Conservation (phyloP, 805 yeast species). For the Monosporozyma siamensis region DNA sequence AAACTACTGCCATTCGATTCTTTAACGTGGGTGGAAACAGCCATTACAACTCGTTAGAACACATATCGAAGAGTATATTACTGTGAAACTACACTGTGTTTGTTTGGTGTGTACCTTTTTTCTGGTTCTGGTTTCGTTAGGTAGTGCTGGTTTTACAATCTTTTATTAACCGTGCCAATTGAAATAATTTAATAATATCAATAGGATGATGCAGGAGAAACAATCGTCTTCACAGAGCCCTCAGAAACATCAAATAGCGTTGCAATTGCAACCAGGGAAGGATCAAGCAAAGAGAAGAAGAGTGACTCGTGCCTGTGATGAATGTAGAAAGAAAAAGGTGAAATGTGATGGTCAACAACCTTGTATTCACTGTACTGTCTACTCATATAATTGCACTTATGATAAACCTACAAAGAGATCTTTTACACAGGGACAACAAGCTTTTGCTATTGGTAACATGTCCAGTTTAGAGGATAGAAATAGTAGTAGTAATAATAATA, state of each 20-base stretch:
- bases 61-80: no score
- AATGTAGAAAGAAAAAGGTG: conserved; percentile 59
- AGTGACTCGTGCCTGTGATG: conserved; percentile 39
- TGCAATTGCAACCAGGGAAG: background rate
- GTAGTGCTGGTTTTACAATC: no score
- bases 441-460: background rate
- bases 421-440: background rate
- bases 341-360: conserved; percentile 82
- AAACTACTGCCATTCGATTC: background rate
- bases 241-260: background rate
- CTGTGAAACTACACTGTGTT: no score
- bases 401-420: conserved; percentile 53
- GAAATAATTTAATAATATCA: no score
- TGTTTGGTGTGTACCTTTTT: no score
- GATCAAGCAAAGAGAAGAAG: conserved; percentile 29
- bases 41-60: no score
- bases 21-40: no score
- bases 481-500: background rate
- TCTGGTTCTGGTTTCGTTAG: no score
- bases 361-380: conserved; percentile 81
- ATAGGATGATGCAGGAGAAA: background rate
- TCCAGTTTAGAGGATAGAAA: background rate
- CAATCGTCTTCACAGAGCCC: background rate
- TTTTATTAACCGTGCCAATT: no score
- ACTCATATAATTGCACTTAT: conserved; percentile 75